A percentile compares a stretch with the other conserved stretches of the same genome.
These are phyloP conservation scores for Rhizophagus prolifer DNA, from an alignment of 192 early-diverging fungal genomes.

Conservation along the genomic window DNA sequence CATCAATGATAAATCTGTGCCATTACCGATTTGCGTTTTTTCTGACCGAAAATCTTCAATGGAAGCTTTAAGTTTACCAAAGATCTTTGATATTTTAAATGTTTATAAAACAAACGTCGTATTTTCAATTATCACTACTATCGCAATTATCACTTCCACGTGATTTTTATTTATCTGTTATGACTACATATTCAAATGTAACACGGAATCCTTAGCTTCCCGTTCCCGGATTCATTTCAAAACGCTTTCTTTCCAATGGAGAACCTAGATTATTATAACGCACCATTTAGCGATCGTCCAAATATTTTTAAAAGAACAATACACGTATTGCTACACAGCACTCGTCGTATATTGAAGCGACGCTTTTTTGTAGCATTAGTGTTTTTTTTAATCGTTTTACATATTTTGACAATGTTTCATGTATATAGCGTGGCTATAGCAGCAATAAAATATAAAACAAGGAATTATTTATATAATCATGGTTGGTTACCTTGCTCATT, in stretches of 20 bases:
- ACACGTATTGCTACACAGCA: neutral
- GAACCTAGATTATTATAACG: neutral
- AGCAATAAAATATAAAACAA: constrained; percentile 42
- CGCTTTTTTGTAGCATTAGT: neutral
- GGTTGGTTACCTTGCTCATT: constrained; percentile 49
- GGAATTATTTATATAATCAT: constrained; percentile 48
- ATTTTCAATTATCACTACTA: no score
- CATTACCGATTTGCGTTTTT: constrained; percentile 78
- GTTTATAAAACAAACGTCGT: no score
- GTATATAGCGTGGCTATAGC: neutral
- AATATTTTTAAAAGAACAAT: neutral
- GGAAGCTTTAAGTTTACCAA: constrained; percentile 38
- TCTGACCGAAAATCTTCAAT: constrained; percentile 73
- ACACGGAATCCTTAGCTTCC: no score
- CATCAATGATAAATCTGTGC: constrained; percentile 81
- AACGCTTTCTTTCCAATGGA: neutral
- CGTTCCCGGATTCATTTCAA: no score
- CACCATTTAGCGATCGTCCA: neutral
- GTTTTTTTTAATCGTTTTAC: neutral
- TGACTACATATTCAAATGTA: no score
- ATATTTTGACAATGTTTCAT: neutral
- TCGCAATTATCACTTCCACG: no score
- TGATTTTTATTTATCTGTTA: no score
- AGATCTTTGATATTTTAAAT: no score
- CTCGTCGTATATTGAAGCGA: neutral